Percentiles rank a stretch among this genome's conserved stretches.
phyloP scores from a whole-genome alignment of 306 rosid genomes.

The Cucurbita moschata region DNA sequence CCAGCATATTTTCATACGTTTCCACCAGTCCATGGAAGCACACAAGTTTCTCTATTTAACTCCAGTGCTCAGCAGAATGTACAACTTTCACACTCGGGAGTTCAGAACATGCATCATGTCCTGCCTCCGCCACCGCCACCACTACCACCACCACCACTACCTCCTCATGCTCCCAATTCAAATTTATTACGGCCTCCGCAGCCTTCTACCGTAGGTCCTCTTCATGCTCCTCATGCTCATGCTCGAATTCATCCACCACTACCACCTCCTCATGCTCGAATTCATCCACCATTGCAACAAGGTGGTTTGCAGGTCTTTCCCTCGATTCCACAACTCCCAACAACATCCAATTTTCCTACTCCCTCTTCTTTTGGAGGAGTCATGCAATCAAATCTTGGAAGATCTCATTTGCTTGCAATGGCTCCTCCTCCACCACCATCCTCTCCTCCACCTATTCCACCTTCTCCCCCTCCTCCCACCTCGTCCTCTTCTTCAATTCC shows the following conservation, averaged over 20 bases:
- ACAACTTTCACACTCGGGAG: slow-evolving; percentile 25
- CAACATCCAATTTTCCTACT: slow-evolving; percentile 18
- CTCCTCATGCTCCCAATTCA: slow-evolving; percentile 16
- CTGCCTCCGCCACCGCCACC: slow-evolving; percentile 1
- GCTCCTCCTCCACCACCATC: slow-evolving; percentile 33
- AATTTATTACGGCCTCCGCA: slow-evolving; percentile 27
- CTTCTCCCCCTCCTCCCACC: slow-evolving; percentile 27
- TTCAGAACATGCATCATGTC: slow-evolving; percentile 19
- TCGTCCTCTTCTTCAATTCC: slow-evolving; percentile 12
- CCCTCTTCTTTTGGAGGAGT: not conserved
- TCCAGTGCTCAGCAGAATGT: slow-evolving; percentile 19
- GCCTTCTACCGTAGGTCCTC: slow-evolving; percentile 25
- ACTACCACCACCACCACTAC: slow-evolving; percentile 7
- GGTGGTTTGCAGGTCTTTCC: slow-evolving; percentile 28
- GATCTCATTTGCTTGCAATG: slow-evolving; percentile 17
- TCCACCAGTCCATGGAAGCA: slow-evolving; percentile 35
- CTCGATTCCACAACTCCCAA: slow-evolving; percentile 23
- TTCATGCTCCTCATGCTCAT: slow-evolving; percentile 10
- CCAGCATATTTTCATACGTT: slow-evolving; percentile 24
- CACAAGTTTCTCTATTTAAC: slow-evolving; percentile 15
- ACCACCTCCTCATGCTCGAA: slow-evolving; percentile 5
- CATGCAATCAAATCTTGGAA: slow-evolving; percentile 18
- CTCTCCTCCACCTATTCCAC: slow-evolving; percentile 33
- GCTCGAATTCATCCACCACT: slow-evolving; percentile 17
- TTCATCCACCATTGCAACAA: slow-evolving; percentile 20